A percentile compares a stretch with the other conserved stretches of the same genome.
phyloP scores from a whole-genome alignment of 768 basidiomycete species.

The Hericium alpestre region DNA sequence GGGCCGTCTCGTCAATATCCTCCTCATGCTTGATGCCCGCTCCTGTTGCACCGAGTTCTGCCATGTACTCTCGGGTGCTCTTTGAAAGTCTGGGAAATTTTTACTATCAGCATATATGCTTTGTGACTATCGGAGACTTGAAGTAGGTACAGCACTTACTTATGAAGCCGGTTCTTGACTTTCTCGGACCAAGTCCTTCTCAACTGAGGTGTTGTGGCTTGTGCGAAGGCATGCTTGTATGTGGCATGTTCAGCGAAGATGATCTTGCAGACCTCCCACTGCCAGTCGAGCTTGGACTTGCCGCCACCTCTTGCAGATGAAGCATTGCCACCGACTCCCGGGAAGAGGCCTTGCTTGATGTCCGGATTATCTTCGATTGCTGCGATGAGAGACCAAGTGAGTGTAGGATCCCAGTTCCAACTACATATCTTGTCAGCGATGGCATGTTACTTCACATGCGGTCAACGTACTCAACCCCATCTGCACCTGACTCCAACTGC shows the following conservation, averaged over 20 bases:
- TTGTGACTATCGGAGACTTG: too few relatives aligned
- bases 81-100: background rate
- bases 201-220: background rate
- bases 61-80: background rate
- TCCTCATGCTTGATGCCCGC: background rate
- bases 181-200: background rate
- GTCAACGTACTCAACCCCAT: too few relatives aligned
- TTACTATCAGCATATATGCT: too few relatives aligned
- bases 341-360: background rate
- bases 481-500: too few relatives aligned
- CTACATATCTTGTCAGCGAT: background rate
- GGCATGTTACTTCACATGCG: too few relatives aligned
- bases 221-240: background rate
- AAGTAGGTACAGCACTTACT: too few relatives aligned
- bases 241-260: background rate
- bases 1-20: background rate
- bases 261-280: background rate
- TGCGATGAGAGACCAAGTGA: background rate
- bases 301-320: background rate
- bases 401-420: background rate
- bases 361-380: background rate
- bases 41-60: constrained; percentile 4
- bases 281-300: background rate
- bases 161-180: background rate
- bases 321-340: background rate